These are phyloP conservation scores for Hypoxylon lienhwacheense DNA, from an alignment of 495 filamentous ascomycete genomes.

Conservation along the genomic window DNA sequence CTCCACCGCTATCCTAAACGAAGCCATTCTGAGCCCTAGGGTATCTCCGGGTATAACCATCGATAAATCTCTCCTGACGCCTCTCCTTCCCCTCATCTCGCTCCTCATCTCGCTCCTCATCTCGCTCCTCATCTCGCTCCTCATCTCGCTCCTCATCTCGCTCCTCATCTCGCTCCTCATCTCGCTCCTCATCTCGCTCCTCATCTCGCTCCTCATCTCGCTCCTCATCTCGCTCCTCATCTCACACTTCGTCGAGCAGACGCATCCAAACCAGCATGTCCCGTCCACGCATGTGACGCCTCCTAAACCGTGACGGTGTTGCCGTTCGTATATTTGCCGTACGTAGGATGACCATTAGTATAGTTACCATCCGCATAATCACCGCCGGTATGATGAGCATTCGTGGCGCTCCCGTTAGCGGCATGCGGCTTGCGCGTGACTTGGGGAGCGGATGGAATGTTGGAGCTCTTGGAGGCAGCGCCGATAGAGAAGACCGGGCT, in stretches of 20 bases:
- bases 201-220: background rate
- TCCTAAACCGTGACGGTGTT: constrained; percentile 23
- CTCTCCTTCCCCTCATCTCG: background rate
- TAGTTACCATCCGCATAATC: constrained; percentile 1
- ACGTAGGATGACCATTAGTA: constrained; percentile 1
- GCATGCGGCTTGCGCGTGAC: constrained; percentile 67
- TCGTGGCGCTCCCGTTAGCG: constrained; percentile 14
- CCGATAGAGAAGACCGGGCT: constrained; percentile 92
- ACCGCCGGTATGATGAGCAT: constrained; percentile 15
- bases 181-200: background rate
- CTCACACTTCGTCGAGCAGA: background rate
- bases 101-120: background rate
- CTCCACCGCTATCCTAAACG: constrained; percentile 11
- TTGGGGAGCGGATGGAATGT: constrained; percentile 64
- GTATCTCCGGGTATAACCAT: constrained; percentile 31
- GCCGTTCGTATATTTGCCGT: constrained; percentile 5
- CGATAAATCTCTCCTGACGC: constrained; percentile 1
- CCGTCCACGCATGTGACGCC: background rate
- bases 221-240: background rate
- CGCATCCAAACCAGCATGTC: background rate
- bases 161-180: background rate
- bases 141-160: background rate
- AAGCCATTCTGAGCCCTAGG: constrained; percentile 22
- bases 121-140: too few species aligned
- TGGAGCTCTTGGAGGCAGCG: constrained; percentile 66